A percentile compares a stretch with the other conserved stretches of the same genome.
phyloP scores from a whole-genome alignment of 2,329 filamentous ascomycete species.

The Fusarium chaquense region DNA sequence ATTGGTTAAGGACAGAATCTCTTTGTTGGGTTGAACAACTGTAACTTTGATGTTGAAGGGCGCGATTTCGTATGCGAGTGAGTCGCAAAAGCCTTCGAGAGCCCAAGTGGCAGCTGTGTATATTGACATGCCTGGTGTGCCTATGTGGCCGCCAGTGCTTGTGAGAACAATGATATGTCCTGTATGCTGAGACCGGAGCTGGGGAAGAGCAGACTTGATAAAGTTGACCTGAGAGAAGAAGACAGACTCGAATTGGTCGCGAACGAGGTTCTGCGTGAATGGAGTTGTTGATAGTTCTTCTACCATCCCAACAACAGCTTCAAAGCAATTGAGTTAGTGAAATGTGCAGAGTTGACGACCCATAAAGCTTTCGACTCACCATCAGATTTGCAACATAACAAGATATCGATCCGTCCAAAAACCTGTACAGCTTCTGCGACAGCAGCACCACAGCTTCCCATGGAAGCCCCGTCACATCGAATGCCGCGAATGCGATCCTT shows the following conservation, averaged over 20 bases:
- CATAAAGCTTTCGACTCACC: slow-evolving; percentile 59
- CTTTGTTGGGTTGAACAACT: slow-evolving; percentile 94
- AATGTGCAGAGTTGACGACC: background rate
- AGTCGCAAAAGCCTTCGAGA: slow-evolving; percentile 94
- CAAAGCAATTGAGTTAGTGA: slow-evolving; percentile 28
- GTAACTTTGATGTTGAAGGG: slow-evolving; percentile 98
- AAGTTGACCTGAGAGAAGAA: slow-evolving; percentile 98
- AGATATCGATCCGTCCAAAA: slow-evolving; percentile 89
- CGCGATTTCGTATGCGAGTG: slow-evolving; percentile 93
- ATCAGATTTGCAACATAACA: slow-evolving; percentile 91
- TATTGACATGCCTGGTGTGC: slow-evolving; percentile 89
- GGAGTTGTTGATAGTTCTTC: slow-evolving; percentile 85
- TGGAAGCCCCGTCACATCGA: slow-evolving; percentile 70
- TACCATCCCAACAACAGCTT: slow-evolving; percentile 89
- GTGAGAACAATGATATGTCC: slow-evolving; percentile 93
- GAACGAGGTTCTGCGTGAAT: slow-evolving; percentile 80
- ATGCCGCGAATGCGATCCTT: slow-evolving; percentile 78
- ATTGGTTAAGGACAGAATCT: slow-evolving; percentile 89
- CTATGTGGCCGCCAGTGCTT: slow-evolving; percentile 91
- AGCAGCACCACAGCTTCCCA: slow-evolving; percentile 83
- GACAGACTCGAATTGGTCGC: slow-evolving; percentile 92
- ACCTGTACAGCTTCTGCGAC: slow-evolving; percentile 86
- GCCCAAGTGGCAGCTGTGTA: slow-evolving; percentile 96
- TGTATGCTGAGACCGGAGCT: slow-evolving; percentile 81
- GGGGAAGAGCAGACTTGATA: slow-evolving; percentile 87